Percentiles rank a stretch among this genome's conserved stretches.
Evolutionary conservation across 2,329 filamentous ascomycete genomes (phyloP).

Genomic region (Rugonectria rugulosa): DNA sequence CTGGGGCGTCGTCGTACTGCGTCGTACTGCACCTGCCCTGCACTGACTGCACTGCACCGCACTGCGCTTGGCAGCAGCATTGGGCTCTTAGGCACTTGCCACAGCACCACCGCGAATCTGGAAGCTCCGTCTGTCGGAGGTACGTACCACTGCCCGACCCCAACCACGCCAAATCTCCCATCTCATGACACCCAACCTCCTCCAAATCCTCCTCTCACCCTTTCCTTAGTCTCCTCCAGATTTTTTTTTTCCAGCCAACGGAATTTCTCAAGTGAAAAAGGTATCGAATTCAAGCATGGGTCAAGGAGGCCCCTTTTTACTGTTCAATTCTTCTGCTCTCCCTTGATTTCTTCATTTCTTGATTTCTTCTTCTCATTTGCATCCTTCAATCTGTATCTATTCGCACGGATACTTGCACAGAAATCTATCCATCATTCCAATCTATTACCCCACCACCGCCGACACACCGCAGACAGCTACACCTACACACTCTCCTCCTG

Average conservation of each 20-base stretch:
- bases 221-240: background rate
- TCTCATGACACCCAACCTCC: slow-evolving; percentile 2
- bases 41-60: too few relatives aligned
- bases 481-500: background rate
- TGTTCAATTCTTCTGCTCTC: too few relatives aligned
- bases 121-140: too few relatives aligned
- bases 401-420: too few relatives aligned
- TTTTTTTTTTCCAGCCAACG: slow-evolving; percentile 8
- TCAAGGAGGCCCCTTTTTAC: too few relatives aligned
- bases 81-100: too few relatives aligned
- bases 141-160: too few relatives aligned
- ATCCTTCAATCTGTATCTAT: background rate
- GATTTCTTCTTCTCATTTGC: background rate
- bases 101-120: slow-evolving; percentile 3
- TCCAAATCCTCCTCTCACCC: background rate
- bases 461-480: background rate
- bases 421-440: background rate
- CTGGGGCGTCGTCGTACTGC: background rate
- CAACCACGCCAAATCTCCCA: slow-evolving; percentile 14
- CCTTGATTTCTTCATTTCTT: background rate
- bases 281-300: background rate
- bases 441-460: background rate
- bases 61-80: too few relatives aligned
- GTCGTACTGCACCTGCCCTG: background rate
- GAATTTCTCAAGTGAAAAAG: too few relatives aligned